These are phyloP conservation scores for Neurospora sublineolata DNA, from an alignment of 495 filamentous ascomycete genomes.

Conservation along the genomic window DNA sequence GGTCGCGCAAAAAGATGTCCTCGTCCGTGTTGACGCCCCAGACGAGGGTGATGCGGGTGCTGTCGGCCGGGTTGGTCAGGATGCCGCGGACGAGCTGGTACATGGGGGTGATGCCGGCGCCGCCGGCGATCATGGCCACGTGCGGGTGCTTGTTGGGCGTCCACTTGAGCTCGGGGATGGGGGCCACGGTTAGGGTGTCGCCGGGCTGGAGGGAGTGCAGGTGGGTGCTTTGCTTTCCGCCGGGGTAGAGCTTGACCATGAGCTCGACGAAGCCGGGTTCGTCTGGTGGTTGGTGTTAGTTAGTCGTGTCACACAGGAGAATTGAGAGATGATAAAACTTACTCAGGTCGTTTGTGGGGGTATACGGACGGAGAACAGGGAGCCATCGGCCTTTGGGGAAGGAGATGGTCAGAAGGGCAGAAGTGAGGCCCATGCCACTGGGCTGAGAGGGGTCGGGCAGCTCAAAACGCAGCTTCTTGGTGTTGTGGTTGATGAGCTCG, in stretches of 20 bases:
- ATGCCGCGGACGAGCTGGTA: constrained; percentile 51
- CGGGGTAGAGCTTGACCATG: constrained; percentile 53
- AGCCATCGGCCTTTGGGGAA: constrained; percentile 40
- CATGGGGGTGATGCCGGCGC: constrained; percentile 53
- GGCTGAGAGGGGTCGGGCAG: constrained; percentile 37
- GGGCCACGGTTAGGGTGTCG: constrained; percentile 41
- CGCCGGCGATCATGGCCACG: constrained; percentile 49
- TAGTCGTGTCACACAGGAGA: neutral
- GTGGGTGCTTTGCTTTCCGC: constrained; percentile 48
- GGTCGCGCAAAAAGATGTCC: constrained; percentile 46
- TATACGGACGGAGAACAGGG: constrained; percentile 48
- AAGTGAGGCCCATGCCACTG: constrained; percentile 44
- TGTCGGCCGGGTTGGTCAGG: constrained; percentile 48
- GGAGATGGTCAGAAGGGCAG: constrained; percentile 44
- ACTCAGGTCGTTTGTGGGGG: constrained; percentile 46
- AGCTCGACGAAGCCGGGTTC: constrained; percentile 45
- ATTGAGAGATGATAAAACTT: constrained; percentile 4
- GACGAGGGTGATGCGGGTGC: constrained; percentile 50
- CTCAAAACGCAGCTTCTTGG: constrained; percentile 51
- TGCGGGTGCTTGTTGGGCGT: constrained; percentile 42
- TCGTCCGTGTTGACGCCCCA: constrained; percentile 54
- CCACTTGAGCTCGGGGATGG: constrained; percentile 43
- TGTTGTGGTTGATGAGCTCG: constrained; percentile 52
- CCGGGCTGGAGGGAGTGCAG: constrained; percentile 52
- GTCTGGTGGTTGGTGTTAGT: constrained; percentile 22